These are phyloP conservation scores for Colletotrichum agaves DNA, from an alignment of 2,329 filamentous ascomycete species.

Conservation along the genomic window DNA sequence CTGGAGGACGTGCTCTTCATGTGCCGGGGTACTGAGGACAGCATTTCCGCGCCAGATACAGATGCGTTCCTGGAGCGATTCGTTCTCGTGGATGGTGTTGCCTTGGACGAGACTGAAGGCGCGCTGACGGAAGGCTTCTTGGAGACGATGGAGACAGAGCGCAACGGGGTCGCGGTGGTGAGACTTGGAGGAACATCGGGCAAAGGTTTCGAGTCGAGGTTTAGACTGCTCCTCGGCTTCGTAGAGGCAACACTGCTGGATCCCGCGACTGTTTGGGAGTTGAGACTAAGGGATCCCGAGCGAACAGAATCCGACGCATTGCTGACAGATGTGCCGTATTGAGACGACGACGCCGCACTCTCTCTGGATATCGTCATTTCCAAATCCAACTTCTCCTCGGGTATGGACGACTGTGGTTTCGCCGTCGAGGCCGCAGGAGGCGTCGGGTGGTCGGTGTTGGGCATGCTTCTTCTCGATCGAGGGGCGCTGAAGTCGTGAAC, in stretches of 20 bases:
- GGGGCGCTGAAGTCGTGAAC: slow-evolving; percentile 75
- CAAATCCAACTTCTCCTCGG: slow-evolving; percentile 29
- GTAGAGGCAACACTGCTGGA: slow-evolving; percentile 44
- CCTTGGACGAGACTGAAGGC: slow-evolving; percentile 39
- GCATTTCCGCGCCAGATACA: slow-evolving; percentile 56
- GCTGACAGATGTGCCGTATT: slow-evolving; percentile 40
- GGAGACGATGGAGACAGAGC: slow-evolving; percentile 49
- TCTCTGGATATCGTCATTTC: slow-evolving; percentile 40
- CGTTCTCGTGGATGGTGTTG: slow-evolving; percentile 50
- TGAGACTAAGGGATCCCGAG: slow-evolving; percentile 41
- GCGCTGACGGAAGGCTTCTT: slow-evolving; percentile 44
- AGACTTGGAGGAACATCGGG: slow-evolving; percentile 53
- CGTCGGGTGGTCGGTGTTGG: slow-evolving; percentile 41
- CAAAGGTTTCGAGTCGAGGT: slow-evolving; percentile 36
- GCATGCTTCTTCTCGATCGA: slow-evolving; percentile 55
- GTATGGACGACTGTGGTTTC: slow-evolving; percentile 18
- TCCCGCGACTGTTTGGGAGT: slow-evolving; percentile 42
- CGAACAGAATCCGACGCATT: slow-evolving; percentile 46
- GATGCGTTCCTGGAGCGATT: slow-evolving; percentile 64
- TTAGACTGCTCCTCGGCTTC: slow-evolving; percentile 35
- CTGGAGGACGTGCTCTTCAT: slow-evolving; percentile 83
- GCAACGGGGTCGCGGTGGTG: slow-evolving; percentile 42
- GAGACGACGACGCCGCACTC: slow-evolving; percentile 22
- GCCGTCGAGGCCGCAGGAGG: slow-evolving; percentile 6
- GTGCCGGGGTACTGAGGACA: slow-evolving; percentile 67